A percentile compares a stretch with the other conserved stretches of the same genome.
Evolutionary conservation across 1,284 basidiomycete species (phyloP).

Genomic region (Ceratobasidium sp.): DNA sequence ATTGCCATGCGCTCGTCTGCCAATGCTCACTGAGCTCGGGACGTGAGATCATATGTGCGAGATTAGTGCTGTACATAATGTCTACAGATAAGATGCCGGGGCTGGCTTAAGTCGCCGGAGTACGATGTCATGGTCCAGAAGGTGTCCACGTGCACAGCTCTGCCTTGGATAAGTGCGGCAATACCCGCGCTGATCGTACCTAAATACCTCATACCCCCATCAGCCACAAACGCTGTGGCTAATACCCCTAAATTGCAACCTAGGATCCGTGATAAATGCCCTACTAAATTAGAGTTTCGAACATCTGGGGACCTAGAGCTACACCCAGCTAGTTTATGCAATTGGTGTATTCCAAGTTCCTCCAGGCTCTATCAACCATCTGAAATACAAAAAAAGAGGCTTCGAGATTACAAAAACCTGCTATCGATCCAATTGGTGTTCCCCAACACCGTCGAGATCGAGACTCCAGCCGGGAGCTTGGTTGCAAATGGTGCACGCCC

Average conservation of each 20-base stretch:
- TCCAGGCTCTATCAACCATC: too few species aligned
- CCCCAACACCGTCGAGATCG: slow-evolving; percentile 25
- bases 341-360: too few species aligned
- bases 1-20: slow-evolving; percentile 22
- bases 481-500: slow-evolving; percentile 32
- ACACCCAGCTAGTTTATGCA: too few species aligned
- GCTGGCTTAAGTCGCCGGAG: slow-evolving; percentile 11
- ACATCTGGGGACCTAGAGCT: too few species aligned
- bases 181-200: background rate
- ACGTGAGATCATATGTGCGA: slow-evolving; percentile 37
- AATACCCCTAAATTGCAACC: too few species aligned
- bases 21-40: slow-evolving; percentile 29
- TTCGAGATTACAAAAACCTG: background rate
- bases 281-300: too few species aligned
- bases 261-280: too few species aligned
- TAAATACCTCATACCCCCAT: too few species aligned
- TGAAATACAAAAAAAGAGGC: too few species aligned
- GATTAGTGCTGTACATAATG: slow-evolving; percentile 27
- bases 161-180: background rate
- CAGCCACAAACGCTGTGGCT: too few species aligned
- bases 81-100: slow-evolving; percentile 21
- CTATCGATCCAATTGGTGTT: background rate
- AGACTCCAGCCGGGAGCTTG: slow-evolving; percentile 26
- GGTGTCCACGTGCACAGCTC: slow-evolving; percentile 1
- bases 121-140: slow-evolving; percentile 3